Percentiles rank a stretch among this genome's conserved stretches.
Evolutionary conservation across 371 early-diverging fungal species (phyloP).

Genomic region (Parasitella parasitica): DNA sequence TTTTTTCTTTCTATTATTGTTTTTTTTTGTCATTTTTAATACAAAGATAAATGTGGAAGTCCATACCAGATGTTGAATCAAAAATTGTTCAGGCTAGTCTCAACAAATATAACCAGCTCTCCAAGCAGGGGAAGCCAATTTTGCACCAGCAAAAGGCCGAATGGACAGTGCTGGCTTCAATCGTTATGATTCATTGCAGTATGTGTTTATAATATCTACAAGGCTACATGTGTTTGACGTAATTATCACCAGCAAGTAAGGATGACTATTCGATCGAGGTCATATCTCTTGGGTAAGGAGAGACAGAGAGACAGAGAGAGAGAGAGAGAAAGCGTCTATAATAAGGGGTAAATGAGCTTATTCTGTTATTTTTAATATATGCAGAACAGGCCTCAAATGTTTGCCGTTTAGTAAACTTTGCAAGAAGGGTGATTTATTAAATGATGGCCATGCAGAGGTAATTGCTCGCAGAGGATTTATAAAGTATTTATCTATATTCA

Average conservation of each 20-base stretch:
- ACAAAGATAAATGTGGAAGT: constrained; percentile 16
- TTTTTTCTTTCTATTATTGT: constrained; percentile 1
- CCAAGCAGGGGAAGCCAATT: constrained; percentile 74
- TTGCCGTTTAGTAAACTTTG: constrained; percentile 62
- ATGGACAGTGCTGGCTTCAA: constrained; percentile 86
- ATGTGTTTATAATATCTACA: not conserved
- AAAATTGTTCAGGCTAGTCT: constrained; percentile 31
- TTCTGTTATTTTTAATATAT: constrained; percentile 15
- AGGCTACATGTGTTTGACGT: not conserved
- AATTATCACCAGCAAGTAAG: constrained; percentile 13
- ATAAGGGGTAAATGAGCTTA: no score
- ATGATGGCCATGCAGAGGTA: constrained; percentile 87
- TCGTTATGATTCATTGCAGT: constrained; percentile 48
- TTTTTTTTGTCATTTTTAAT: not conserved
- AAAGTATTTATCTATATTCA: constrained; percentile 44
- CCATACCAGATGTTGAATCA: constrained; percentile 28
- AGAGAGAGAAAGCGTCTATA: no score
- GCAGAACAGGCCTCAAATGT: constrained; percentile 87
- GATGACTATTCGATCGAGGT: constrained; percentile 45
- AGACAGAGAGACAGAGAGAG: not conserved
- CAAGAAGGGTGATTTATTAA: constrained; percentile 62
- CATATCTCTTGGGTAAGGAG: constrained; percentile 66
- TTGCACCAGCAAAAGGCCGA: constrained; percentile 55
- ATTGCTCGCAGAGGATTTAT: constrained; percentile 78
- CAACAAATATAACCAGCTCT: constrained; percentile 44